Evolutionary conservation across 371 early-diverging fungal species (phyloP).

Genomic region (Mucor velutinosus): DNA sequence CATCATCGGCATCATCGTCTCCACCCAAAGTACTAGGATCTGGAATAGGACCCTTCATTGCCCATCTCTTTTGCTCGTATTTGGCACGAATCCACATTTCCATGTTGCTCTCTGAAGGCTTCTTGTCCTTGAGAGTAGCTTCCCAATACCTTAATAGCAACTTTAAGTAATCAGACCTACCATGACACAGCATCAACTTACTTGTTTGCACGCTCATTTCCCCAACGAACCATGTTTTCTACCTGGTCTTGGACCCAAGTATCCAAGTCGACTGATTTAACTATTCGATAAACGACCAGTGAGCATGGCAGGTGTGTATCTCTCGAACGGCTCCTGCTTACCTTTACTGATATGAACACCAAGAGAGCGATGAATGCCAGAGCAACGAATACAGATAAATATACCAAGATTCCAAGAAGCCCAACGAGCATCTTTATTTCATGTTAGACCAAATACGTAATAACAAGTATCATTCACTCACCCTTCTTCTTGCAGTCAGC

Average conservation of each 20-base stretch:
- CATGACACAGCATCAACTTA: slow-evolving; percentile 11
- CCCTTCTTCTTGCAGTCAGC: slow-evolving; percentile 86
- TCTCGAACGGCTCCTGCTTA: slow-evolving; percentile 17
- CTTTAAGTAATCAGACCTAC: neutral
- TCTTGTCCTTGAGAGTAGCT: slow-evolving; percentile 52
- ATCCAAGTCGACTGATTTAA: slow-evolving; percentile 86
- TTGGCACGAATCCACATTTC: slow-evolving; percentile 85
- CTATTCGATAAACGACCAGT: slow-evolving; percentile 32
- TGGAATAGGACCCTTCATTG: slow-evolving; percentile 70
- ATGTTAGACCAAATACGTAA: neutral
- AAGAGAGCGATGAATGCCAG: slow-evolving; percentile 84
- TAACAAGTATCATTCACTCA: slow-evolving; percentile 18
- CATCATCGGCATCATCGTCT: slow-evolving; percentile 27
- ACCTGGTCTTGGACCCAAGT: slow-evolving; percentile 88
- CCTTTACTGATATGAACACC: slow-evolving; percentile 88
- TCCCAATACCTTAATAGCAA: slow-evolving; percentile 61
- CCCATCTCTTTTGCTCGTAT: slow-evolving; percentile 83
- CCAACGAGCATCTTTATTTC: slow-evolving; percentile 80
- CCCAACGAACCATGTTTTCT: slow-evolving; percentile 82
- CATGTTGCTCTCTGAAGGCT: slow-evolving; percentile 64
- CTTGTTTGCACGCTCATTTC: slow-evolving; percentile 80
- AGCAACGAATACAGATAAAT: slow-evolving; percentile 88
- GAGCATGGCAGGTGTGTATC: neutral
- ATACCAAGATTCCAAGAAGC: slow-evolving; percentile 87
- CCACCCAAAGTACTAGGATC: slow-evolving; percentile 70